Evolutionary conservation across 441 rosid species (phyloP).

Genomic region (Pelargonium cotyledonis): DNA sequence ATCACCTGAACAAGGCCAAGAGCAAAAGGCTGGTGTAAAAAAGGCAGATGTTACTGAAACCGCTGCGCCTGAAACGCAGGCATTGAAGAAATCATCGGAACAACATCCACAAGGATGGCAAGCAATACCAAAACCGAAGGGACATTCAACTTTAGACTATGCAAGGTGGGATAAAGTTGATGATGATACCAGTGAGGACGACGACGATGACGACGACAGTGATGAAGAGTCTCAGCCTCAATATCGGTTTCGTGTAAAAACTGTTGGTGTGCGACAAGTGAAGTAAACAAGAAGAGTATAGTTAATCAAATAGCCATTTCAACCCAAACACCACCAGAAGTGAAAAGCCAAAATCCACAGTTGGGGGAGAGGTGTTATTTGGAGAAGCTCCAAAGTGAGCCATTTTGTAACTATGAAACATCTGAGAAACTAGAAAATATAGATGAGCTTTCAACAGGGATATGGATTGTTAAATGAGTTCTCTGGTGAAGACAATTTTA

Average conservation of each 20-base stretch:
- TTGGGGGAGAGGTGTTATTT: not conserved
- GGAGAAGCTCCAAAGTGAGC: not conserved
- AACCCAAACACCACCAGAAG: not conserved
- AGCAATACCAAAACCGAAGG: conserved; percentile 96
- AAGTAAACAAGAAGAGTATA: conserved; percentile 34
- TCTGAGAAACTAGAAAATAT: not conserved
- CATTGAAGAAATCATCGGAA: conserved; percentile 29
- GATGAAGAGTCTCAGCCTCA: conserved; percentile 59
- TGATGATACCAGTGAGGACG: conserved; percentile 74
- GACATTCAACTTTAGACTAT: conserved; percentile 80
- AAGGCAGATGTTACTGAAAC: conserved; percentile 23
- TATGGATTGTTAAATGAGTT: not conserved
- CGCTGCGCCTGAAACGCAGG: conserved; percentile 27
- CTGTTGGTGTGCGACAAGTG: conserved; percentile 68
- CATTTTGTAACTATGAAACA: not conserved
- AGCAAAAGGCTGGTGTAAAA: conserved; percentile 23
- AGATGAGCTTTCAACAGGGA: not conserved
- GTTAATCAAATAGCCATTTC: not conserved
- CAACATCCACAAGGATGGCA: conserved; percentile 64
- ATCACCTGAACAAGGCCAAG: conserved; percentile 20
- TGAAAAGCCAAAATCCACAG: not conserved
- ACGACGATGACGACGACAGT: conserved; percentile 38
- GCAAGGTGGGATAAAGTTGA: conserved; percentile 78
- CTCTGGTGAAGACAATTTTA: not conserved
- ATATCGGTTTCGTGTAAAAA: conserved; percentile 73